Evolutionary conservation across 2,329 filamentous ascomycete genomes (phyloP).

Genomic region (Beauveria rudraprayagi): DNA sequence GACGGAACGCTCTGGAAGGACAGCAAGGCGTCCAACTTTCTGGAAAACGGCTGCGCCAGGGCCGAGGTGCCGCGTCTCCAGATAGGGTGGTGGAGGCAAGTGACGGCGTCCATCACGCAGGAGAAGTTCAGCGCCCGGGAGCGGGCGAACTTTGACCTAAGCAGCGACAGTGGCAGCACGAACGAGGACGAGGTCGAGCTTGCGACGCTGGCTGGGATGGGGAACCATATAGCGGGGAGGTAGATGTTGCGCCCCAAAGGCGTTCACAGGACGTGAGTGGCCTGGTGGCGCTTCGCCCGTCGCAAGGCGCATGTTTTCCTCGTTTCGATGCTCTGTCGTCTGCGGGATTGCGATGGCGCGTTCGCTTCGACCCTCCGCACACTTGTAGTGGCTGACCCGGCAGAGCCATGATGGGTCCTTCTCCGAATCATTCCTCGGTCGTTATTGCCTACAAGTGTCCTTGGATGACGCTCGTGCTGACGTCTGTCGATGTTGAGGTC

Average conservation of each 20-base stretch:
- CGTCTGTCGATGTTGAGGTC: too few species aligned
- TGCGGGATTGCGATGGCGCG: background rate
- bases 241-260: background rate
- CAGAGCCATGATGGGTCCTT: background rate
- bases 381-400: background rate
- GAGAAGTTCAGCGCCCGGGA: too few species aligned
- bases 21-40: too few species aligned
- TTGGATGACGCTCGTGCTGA: background rate
- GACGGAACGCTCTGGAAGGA: too few species aligned
- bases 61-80: too few species aligned
- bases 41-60: too few species aligned
- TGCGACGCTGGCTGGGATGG: too few species aligned
- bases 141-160: too few species aligned
- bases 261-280: background rate
- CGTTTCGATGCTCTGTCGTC: background rate
- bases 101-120: too few species aligned
- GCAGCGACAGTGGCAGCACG: too few species aligned
- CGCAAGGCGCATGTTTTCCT: background rate
- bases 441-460: background rate
- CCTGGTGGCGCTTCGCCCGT: background rate
- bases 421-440: background rate
- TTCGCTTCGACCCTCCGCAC: background rate
- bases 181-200: too few species aligned
- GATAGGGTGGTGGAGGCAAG: too few species aligned
- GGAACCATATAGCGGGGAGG: background rate